Evolutionary conservation across 179 eudicot species (phyloP), one percentile per base, ranked within the genome.

Genomic region (Patellifolia procumbens): DNA sequence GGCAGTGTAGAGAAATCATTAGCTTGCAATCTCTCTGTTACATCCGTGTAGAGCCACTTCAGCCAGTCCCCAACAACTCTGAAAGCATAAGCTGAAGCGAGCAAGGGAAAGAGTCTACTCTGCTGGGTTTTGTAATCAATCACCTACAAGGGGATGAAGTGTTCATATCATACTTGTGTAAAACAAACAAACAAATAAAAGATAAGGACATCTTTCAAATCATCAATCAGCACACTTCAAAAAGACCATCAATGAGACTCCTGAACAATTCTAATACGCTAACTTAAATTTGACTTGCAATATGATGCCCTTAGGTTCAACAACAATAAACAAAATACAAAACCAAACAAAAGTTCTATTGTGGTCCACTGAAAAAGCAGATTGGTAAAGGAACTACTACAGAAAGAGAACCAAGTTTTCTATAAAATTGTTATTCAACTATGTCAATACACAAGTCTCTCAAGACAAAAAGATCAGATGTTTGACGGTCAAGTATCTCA

Each of bases 81-180:
- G 82, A 91, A 93, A 84, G 99, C 99, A 70, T 93, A 95, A 39
- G 97, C 99, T 79, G 99, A 91, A 83, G 99, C 99, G 63, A 95
- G 87, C 92, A 95, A 78, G 28, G 99, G 99, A 76, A 95, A 95
- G 67, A 95, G 99, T 84, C 99, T 88, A 79, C 83, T 89, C 82
- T 95, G 99, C 87, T 95, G 99, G 76, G 99, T 95, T 81, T 89
- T 95, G 83, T 95, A 95, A 80, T 95, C 98, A 81, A 95, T 90
- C 82, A 95, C 99, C 98, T 95, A 74, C 63, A 81, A 29, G 45
- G 45, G 37, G 69, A 76, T 72, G 69, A 45, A 59, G 15, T 19
- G 17, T 78, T 34, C 46, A 24, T 8, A 77, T 49, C 24, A 63
- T 12, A 42, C 2, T 17, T 19, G 12, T 42, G 13, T 17, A 19